A percentile compares a stretch with the other conserved stretches of the same genome.
Conservation (phyloP, 768 basidiomycete species). For the Boletus barrowsii region DNA sequence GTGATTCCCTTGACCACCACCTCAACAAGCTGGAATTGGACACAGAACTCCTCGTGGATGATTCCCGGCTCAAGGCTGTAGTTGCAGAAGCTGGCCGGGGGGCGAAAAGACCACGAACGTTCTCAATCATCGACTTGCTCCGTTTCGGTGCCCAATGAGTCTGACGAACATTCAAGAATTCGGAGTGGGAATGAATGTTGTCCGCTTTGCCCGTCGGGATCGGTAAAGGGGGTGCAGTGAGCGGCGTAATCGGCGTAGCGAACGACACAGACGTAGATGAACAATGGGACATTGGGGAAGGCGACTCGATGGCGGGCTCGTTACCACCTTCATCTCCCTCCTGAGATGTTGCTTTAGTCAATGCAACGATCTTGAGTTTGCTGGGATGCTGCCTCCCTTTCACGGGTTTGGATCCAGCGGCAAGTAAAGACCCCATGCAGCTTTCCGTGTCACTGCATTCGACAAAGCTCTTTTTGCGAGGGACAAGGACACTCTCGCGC, state of each 20-base stretch:
- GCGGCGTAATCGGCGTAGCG: conserved; percentile 23
- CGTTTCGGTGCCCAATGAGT: conserved; percentile 38
- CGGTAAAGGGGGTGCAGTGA: conserved; percentile 16
- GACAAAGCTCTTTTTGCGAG: conserved; percentile 52
- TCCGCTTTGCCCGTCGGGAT: conserved; percentile 11
- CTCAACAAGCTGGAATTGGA: conserved; percentile 35
- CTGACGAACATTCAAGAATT: conserved; percentile 23
- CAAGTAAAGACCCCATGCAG: not conserved
- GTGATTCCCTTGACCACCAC: conserved; percentile 50
- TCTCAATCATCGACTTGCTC: conserved; percentile 56
- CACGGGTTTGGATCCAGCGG: conserved; percentile 8
- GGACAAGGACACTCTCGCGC: conserved; percentile 69
- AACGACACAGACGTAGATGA: conserved; percentile 33
- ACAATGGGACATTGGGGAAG: conserved; percentile 41
- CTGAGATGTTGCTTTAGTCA: conserved; percentile 15
- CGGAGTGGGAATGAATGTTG: conserved; percentile 24
- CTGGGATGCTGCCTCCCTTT: conserved; percentile 25
- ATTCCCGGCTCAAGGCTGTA: conserved; percentile 26
- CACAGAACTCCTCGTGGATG: conserved; percentile 27
- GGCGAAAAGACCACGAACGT: conserved; percentile 58
- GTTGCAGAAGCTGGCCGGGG: conserved; percentile 44
- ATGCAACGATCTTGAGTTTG: conserved; percentile 29
- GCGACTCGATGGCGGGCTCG: conserved; percentile 27
- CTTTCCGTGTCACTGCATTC: conserved; percentile 25
- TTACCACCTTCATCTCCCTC: conserved; percentile 25